A percentile compares a stretch with the other conserved stretches of the same genome.
These are phyloP conservation scores for Ramalina intermedia DNA, from an alignment of 495 filamentous ascomycete genomes.

Conservation along the genomic window DNA sequence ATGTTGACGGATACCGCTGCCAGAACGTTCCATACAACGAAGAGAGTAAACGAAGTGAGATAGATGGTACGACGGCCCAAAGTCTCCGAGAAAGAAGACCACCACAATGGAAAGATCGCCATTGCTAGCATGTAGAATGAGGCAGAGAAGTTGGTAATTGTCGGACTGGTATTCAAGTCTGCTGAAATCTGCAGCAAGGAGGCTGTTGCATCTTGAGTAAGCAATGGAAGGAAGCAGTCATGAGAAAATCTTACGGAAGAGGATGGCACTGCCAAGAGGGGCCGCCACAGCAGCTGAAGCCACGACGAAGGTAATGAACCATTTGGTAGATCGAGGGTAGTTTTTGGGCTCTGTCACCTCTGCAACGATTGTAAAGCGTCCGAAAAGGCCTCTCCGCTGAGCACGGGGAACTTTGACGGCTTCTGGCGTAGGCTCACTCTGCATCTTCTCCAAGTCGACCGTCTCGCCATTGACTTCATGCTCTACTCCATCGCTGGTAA, in stretches of 20 bases:
- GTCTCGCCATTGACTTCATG: background rate
- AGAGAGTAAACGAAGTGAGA: conserved; percentile 64
- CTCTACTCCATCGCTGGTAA: too few species aligned
- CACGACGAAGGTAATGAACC: conserved; percentile 71
- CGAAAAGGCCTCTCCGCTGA: conserved; percentile 62
- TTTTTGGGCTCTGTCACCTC: conserved; percentile 66
- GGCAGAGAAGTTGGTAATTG: conserved; percentile 68
- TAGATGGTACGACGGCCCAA: conserved; percentile 78
- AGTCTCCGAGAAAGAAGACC: conserved; percentile 80
- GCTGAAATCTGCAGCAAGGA: conserved; percentile 53
- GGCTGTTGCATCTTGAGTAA: conserved; percentile 30
- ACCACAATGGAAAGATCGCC: conserved; percentile 88
- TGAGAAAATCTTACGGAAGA: conserved; percentile 50
- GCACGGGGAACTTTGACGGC: conserved; percentile 46
- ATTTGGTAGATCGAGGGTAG: conserved; percentile 61
- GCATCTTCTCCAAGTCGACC: conserved; percentile 4
- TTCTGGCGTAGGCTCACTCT: background rate
- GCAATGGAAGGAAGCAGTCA: background rate
- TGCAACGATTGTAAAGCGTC: conserved; percentile 58
- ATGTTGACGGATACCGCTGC: conserved; percentile 64
- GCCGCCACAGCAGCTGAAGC: conserved; percentile 61
- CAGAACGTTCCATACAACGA: conserved; percentile 61
- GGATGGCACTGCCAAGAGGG: conserved; percentile 74
- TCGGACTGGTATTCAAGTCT: conserved; percentile 50
- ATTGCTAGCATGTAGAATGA: conserved; percentile 83